Percentiles rank a stretch among this genome's conserved stretches.
Evolutionary conservation across 169 alveolate species (phyloP).

Genomic region (Eimeria necatrix): DNA sequence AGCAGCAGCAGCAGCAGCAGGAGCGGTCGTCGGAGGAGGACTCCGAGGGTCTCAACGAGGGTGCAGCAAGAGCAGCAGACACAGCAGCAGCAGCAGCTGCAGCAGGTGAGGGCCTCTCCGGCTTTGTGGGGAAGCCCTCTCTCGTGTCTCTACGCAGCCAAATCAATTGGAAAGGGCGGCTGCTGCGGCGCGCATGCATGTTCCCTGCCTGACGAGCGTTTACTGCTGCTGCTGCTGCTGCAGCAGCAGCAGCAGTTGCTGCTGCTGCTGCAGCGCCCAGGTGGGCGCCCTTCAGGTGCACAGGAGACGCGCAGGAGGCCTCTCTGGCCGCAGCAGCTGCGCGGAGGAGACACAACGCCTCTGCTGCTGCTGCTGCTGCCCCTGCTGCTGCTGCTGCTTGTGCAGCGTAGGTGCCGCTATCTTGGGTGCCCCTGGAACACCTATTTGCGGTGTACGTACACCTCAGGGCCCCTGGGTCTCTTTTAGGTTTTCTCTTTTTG

Average conservation of each 20-base stretch:
- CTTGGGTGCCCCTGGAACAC: no score
- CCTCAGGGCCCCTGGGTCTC: no score
- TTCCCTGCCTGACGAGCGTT: slow-evolving; percentile 3
- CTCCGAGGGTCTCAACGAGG: not conserved
- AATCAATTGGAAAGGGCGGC: slow-evolving; percentile 27
- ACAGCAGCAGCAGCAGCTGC: slow-evolving; percentile 16
- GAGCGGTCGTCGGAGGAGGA: not conserved
- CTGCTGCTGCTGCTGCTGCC: no score
- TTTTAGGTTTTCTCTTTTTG: no score
- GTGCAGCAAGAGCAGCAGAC: not conserved
- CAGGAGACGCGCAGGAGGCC: no score
- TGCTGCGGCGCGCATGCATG: slow-evolving; percentile 38
- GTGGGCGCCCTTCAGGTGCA: no score
- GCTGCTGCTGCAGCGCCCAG: no score
- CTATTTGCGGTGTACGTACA: no score
- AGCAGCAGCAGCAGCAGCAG: not conserved
- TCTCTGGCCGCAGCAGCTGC: no score
- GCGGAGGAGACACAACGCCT: no score
- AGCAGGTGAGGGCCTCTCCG: not conserved
- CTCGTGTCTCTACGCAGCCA: not conserved
- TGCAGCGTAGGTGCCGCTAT: no score
- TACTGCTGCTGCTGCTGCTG: not conserved
- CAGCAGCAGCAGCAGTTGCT: not conserved
- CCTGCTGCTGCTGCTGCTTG: no score
- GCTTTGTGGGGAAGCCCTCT: slow-evolving; percentile 6